A percentile compares a stretch with the other conserved stretches of the same genome.
These are phyloP conservation scores for Viola pubescens DNA, from an alignment of 441 rosid species.

Conservation along the genomic window DNA sequence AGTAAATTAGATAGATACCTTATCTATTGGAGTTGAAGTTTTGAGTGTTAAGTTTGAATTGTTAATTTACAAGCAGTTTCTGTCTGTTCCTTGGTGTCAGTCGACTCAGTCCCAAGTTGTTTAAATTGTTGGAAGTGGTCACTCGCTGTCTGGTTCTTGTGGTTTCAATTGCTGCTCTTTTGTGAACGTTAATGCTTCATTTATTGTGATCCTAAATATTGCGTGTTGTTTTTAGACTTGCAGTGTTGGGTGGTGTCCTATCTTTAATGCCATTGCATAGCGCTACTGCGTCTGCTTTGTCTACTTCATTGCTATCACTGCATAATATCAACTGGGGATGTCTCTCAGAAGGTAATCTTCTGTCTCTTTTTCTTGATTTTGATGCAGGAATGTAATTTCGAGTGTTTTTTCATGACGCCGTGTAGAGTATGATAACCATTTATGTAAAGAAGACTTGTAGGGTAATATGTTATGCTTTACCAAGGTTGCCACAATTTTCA, in stretches of 20 bases:
- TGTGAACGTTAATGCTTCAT: neutral
- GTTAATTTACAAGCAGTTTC: neutral
- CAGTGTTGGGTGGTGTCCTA: slow-evolving; percentile 59
- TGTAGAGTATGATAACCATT: neutral
- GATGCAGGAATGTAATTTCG: no score
- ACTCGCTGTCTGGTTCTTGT: neutral
- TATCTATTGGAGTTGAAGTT: neutral
- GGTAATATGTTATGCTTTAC: neutral
- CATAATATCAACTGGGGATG: slow-evolving; percentile 69
- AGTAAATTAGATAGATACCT: neutral
- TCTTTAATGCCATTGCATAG: slow-evolving; percentile 74
- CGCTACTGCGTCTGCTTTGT: slow-evolving; percentile 77
- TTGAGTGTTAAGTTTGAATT: neutral
- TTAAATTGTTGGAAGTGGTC: neutral
- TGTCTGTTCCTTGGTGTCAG: neutral
- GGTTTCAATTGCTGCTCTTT: neutral
- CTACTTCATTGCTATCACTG: slow-evolving; percentile 71
- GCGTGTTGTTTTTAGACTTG: slow-evolving; percentile 27
- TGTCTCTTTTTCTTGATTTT: neutral
- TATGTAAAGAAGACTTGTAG: neutral
- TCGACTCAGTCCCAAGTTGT: neutral
- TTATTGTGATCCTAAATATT: neutral
- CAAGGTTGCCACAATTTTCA: neutral
- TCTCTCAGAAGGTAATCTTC: slow-evolving; percentile 67
- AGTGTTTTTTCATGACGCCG: neutral